These are phyloP conservation scores for Clavaria fumosa DNA, from an alignment of 768 basidiomycete species.

Conservation along the genomic window DNA sequence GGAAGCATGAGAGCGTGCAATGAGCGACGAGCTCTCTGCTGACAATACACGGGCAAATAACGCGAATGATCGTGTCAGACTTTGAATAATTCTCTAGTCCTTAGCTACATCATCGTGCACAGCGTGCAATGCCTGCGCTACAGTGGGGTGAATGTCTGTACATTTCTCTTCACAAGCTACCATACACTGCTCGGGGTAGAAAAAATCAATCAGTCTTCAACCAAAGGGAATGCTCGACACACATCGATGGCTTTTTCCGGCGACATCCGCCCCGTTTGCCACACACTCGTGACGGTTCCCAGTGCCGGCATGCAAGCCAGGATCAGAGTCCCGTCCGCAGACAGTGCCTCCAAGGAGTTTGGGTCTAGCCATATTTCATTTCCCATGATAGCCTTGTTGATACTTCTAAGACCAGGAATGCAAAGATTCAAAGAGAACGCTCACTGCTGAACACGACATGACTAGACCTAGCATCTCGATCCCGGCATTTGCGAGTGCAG, in stretches of 20 bases:
- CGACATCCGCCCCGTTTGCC: constrained; percentile 63
- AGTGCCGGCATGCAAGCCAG: constrained; percentile 83
- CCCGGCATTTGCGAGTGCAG: constrained; percentile 85
- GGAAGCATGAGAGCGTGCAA: not conserved
- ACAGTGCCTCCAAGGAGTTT: constrained; percentile 44
- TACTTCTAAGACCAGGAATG: constrained; percentile 4
- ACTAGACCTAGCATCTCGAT: constrained; percentile 86
- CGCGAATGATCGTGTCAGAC: not conserved
- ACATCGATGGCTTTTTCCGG: constrained; percentile 41
- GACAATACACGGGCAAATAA: not conserved
- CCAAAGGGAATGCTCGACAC: constrained; percentile 14
- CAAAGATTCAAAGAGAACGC: constrained; percentile 14
- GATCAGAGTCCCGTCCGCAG: constrained; percentile 51
- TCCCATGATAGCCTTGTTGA: constrained; percentile 37
- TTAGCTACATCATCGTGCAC: no score
- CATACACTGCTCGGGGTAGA: constrained; percentile 37
- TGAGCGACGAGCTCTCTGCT: not conserved
- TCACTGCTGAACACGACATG: constrained; percentile 64
- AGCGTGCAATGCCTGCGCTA: constrained; percentile 58
- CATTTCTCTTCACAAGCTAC: constrained; percentile 56
- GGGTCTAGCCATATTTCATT: constrained; percentile 69
- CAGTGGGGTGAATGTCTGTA: constrained; percentile 58
- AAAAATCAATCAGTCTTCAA: not conserved
- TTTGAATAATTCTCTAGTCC: no score
- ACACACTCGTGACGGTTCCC: constrained; percentile 66